A percentile compares a stretch with the other conserved stretches of the same genome.
Evolutionary conservation across 2,329 filamentous ascomycete species (phyloP).

Genomic region (Claviceps sp.): DNA sequence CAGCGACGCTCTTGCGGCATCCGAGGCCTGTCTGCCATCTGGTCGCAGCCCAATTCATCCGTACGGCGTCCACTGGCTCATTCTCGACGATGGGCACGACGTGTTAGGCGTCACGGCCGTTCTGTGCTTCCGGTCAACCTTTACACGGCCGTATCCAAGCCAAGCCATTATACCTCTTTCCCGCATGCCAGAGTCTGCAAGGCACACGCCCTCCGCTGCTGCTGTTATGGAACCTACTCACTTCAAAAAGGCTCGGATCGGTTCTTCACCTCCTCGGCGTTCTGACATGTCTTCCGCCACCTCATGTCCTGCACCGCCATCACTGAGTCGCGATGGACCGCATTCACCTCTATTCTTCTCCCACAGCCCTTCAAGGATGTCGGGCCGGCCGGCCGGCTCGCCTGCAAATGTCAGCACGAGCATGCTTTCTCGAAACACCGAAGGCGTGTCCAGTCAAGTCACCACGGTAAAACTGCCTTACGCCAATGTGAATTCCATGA

Average conservation of each 20-base stretch:
- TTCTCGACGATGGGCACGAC: constrained; percentile 8
- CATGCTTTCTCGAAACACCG: constrained; percentile 33
- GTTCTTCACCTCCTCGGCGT: constrained; percentile 30
- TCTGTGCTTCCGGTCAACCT: constrained; percentile 3
- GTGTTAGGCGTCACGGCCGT: constrained; percentile 8
- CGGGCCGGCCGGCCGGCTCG: constrained; percentile 24
- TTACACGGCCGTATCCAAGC: too few species aligned
- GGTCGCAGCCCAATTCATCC: constrained; percentile 1
- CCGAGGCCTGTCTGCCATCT: background rate
- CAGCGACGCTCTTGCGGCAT: constrained; percentile 2
- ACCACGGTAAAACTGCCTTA: constrained; percentile 43
- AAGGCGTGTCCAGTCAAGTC: constrained; percentile 29
- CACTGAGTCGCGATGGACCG: constrained; percentile 21
- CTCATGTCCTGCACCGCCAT: constrained; percentile 8
- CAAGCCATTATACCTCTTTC: too few species aligned
- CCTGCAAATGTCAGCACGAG: constrained; percentile 28
- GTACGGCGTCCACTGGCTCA: constrained; percentile 6
- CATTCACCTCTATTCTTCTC: constrained; percentile 42
- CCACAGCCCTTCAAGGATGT: constrained; percentile 24
- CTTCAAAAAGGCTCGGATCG: constrained; percentile 34
- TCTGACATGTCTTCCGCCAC: constrained; percentile 27
- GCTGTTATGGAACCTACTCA: constrained; percentile 21
- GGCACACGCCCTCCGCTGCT: constrained; percentile 10
- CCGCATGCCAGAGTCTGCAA: constrained; percentile 11
- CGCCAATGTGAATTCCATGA: constrained; percentile 36